Conservation (phyloP, 2,329 filamentous ascomycete species). For the Xylariaceae sp. region DNA sequence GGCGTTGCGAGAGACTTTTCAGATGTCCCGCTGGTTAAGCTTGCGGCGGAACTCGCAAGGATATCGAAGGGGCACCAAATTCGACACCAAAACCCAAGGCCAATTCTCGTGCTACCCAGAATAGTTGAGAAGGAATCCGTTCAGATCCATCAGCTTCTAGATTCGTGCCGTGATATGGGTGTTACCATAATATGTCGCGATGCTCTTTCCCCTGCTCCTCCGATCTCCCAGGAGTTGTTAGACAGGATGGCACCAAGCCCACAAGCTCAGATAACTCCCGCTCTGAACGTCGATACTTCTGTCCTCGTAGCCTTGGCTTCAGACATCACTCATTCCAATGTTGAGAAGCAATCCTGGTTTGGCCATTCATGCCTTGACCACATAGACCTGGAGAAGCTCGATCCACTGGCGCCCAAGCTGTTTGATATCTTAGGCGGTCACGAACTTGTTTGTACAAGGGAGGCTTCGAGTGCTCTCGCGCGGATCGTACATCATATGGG, state of each 20-base stretch:
- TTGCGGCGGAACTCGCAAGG: constrained; percentile 25
- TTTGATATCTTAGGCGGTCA: constrained; percentile 59
- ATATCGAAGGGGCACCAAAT: constrained; percentile 30
- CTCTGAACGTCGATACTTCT: constrained; percentile 64
- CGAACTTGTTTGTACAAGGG: constrained; percentile 62
- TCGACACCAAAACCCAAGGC: constrained; percentile 21
- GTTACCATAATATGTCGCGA: constrained; percentile 25
- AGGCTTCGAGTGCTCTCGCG: constrained; percentile 64
- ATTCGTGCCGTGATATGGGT: constrained; percentile 26
- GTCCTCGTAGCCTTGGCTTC: constrained; percentile 71
- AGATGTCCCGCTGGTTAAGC: constrained; percentile 32
- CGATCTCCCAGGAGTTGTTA: constrained; percentile 23
- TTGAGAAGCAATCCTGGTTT: constrained; percentile 38
- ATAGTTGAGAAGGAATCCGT: constrained; percentile 24
- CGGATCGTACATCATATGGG: constrained; percentile 64
- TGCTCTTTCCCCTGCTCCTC: constrained; percentile 15
- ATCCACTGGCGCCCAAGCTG: constrained; percentile 58
- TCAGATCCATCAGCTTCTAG: constrained; percentile 27
- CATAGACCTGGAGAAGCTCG: constrained; percentile 60
- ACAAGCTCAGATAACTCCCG: constrained; percentile 22
- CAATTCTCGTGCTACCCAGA: constrained; percentile 29
- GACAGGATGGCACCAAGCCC: constrained; percentile 29
- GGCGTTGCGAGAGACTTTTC: constrained; percentile 15
- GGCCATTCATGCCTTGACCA: constrained; percentile 62
- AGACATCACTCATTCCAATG: constrained; percentile 62